Percentiles rank a stretch among this genome's conserved stretches.
These are phyloP conservation scores for Funneliformis caledonium DNA, from an alignment of 371 early-diverging fungal species.

Conservation along the genomic window DNA sequence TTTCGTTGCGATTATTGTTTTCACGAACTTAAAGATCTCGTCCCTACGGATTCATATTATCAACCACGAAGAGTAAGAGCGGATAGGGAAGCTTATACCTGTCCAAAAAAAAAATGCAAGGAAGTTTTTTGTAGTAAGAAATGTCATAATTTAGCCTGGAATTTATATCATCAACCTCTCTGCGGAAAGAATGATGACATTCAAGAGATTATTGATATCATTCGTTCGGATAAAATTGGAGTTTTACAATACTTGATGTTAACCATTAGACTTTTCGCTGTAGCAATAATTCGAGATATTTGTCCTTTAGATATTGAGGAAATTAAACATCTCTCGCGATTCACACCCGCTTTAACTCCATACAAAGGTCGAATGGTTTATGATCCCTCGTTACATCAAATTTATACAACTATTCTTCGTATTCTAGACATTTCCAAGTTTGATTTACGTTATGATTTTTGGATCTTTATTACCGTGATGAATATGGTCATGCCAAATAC, in stretches of 20 bases:
- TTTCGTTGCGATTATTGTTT: conserved; percentile 23
- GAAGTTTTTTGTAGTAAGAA: conserved; percentile 22
- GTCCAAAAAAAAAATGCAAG: background rate
- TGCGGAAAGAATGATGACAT: conserved; percentile 14
- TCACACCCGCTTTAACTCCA: background rate
- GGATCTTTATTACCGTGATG: conserved; percentile 24
- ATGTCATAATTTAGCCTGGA: conserved; percentile 12
- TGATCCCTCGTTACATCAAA: background rate
- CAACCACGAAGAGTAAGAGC: background rate
- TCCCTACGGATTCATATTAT: background rate
- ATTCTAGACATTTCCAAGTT: conserved; percentile 15
- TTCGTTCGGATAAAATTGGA: conserved; percentile 17
- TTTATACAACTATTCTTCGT: background rate
- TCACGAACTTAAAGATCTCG: background rate
- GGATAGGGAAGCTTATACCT: background rate
- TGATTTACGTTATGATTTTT: conserved; percentile 33
- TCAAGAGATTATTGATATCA: background rate
- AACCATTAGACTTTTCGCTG: conserved; percentile 7
- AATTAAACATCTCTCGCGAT: conserved; percentile 8
- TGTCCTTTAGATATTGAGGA: conserved; percentile 26
- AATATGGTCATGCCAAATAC: background rate
- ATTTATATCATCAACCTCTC: conserved; percentile 17
- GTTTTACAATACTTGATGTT: conserved; percentile 1
- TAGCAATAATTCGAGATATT: conserved; percentile 14
- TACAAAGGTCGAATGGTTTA: background rate